Percentiles rank a stretch among this genome's conserved stretches.
Conservation (phyloP, 140 eudicot species). For the Senecio squalidus region DNA sequence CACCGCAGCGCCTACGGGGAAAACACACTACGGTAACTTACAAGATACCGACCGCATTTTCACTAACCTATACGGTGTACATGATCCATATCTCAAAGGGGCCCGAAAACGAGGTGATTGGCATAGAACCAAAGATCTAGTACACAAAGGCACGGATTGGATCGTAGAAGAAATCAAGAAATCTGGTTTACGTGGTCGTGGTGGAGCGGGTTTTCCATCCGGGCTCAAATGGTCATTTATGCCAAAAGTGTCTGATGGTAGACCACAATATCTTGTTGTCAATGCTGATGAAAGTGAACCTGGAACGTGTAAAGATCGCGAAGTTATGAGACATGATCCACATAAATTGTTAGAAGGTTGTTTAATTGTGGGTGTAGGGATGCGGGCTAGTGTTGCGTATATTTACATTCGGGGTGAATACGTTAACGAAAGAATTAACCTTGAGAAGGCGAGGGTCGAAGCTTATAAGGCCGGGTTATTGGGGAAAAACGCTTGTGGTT, state of each 20-base stretch:
- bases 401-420: constrained; percentile 88
- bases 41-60: constrained; percentile 81
- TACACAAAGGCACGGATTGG: constrained; percentile 87
- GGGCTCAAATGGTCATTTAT: constrained; percentile 95
- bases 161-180: constrained; percentile 78
- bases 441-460: constrained; percentile 65
- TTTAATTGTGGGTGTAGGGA: constrained; percentile 81
- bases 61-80: constrained; percentile 74
- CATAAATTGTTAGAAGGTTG: constrained; percentile 83
- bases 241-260: constrained; percentile 85
- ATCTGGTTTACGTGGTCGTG: constrained; percentile 95
- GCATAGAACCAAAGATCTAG: constrained; percentile 77
- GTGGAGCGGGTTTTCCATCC: constrained; percentile 93
- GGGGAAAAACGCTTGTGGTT: constrained; percentile 84
- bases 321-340: constrained; percentile 88
- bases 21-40: constrained; percentile 77
- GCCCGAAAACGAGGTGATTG: constrained; percentile 87
- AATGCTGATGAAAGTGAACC: constrained; percentile 97
- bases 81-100: constrained; percentile 81
- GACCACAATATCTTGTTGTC: constrained; percentile 80
- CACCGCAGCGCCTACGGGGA: constrained; percentile 62
- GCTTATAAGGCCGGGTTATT: constrained; percentile 71
- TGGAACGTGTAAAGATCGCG: constrained; percentile 88
- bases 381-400: constrained; percentile 81
- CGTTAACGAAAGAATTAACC: constrained; percentile 62